Percentiles rank a stretch among this genome's conserved stretches.
Conservation (phyloP, 495 filamentous ascomycete species). For the Hypoxylon crocopeplum region DNA sequence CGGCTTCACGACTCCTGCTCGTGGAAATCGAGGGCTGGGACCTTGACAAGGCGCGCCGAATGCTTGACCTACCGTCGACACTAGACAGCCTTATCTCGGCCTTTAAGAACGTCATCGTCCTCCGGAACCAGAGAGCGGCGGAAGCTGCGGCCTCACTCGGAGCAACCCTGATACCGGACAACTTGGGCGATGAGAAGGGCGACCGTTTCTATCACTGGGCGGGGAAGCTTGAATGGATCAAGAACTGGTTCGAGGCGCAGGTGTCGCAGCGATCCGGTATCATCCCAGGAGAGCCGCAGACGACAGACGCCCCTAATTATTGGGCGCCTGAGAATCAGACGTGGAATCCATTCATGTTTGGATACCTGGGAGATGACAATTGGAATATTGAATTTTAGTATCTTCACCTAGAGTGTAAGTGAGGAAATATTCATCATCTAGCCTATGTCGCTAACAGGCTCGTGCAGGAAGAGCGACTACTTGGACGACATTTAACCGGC, state of each 20-base stretch:
- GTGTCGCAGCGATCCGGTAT: neutral
- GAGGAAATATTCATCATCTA: too few species aligned
- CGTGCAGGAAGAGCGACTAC: too few species aligned
- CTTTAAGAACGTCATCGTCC: conserved; percentile 3
- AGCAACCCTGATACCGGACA: conserved; percentile 10
- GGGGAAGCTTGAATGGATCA: conserved; percentile 29
- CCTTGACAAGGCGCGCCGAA: conserved; percentile 27
- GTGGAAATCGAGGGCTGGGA: conserved; percentile 40
- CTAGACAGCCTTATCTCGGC: conserved; percentile 23
- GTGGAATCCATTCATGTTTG: conserved; percentile 35
- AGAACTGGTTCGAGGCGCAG: conserved; percentile 29
- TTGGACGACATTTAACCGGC: too few species aligned
- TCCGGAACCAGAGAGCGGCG: conserved; percentile 16
- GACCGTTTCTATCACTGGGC: conserved; percentile 23
- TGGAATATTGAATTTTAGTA: conserved; percentile 35
- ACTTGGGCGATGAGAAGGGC: conserved; percentile 19
- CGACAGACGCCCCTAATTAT: neutral
- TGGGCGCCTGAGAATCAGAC: conserved; percentile 20
- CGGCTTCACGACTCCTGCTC: conserved; percentile 36
- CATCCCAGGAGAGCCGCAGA: conserved; percentile 2
- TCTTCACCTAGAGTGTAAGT: neutral
- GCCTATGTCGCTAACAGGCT: too few species aligned
- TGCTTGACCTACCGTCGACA: conserved; percentile 27
- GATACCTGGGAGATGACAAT: conserved; percentile 22
- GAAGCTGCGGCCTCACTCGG: conserved; percentile 20